These are phyloP conservation scores for Phytophthora pisi DNA, from an alignment of 352 stramenopile species.

Conservation along the genomic window DNA sequence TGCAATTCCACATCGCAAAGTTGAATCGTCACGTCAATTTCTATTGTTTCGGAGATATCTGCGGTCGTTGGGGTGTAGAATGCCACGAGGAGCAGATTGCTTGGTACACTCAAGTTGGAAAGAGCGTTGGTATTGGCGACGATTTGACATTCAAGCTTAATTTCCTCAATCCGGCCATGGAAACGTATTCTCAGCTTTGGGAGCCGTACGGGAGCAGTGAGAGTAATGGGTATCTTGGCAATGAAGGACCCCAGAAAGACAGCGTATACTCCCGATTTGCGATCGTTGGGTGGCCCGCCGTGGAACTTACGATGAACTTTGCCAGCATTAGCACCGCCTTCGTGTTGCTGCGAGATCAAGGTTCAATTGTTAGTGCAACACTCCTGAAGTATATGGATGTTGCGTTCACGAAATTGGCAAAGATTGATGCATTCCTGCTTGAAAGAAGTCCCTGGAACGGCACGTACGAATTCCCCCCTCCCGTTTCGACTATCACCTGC, in stretches of 20 bases:
- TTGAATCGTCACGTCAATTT: background rate
- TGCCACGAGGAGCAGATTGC: background rate
- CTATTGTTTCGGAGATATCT: background rate
- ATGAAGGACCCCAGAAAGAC: background rate
- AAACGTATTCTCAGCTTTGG: background rate
- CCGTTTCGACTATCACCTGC: background rate
- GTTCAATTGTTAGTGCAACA: background rate
- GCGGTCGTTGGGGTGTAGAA: background rate
- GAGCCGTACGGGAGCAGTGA: background rate
- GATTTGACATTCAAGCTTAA: background rate
- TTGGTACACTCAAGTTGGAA: background rate
- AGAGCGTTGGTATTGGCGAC: background rate
- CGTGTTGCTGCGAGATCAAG: background rate
- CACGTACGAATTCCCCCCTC: background rate
- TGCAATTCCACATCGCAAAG: background rate
- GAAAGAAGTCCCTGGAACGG: background rate
- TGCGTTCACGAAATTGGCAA: constrained; percentile 2
- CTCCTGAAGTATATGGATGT: constrained; percentile 16
- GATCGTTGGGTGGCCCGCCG: background rate
- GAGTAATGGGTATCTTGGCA: background rate
- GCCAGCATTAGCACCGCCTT: constrained; percentile 5
- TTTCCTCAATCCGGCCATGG: background rate
- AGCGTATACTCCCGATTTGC: background rate
- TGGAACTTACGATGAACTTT: constrained; percentile 17
- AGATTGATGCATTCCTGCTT: background rate